These are phyloP conservation scores for Russula lepida DNA, from an alignment of 768 basidiomycete genomes.

Conservation along the genomic window DNA sequence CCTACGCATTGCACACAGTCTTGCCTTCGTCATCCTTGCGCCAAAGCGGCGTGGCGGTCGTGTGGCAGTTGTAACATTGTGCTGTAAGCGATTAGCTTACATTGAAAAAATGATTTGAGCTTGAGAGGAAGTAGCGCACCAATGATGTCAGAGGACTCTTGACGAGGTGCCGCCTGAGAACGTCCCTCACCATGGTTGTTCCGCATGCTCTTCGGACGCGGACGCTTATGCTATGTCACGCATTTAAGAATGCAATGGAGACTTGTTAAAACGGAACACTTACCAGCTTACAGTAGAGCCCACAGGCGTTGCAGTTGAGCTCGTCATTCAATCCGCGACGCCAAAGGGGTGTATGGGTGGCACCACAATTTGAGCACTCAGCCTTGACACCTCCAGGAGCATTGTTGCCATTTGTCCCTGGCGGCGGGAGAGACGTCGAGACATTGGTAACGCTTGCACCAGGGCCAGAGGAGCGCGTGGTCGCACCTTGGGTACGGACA, in stretches of 20 bases:
- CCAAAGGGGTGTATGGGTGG: slow-evolving; percentile 85
- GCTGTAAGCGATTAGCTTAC: slow-evolving; percentile 29
- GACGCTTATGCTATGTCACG: slow-evolving; percentile 63
- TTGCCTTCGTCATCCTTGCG: slow-evolving; percentile 87
- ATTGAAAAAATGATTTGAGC: not conserved
- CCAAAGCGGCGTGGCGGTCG: slow-evolving; percentile 84
- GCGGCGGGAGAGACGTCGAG: slow-evolving; percentile 20
- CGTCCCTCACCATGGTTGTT: slow-evolving; percentile 67
- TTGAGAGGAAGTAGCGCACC: slow-evolving; percentile 39
- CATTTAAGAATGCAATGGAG: not conserved
- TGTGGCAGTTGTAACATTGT: slow-evolving; percentile 87
- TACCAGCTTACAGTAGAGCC: slow-evolving; percentile 79
- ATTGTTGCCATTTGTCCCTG: slow-evolving; percentile 27
- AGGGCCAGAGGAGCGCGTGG: slow-evolving; percentile 50
- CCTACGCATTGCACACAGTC: slow-evolving; percentile 86
- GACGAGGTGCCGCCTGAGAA: slow-evolving; percentile 52
- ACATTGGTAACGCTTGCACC: slow-evolving; percentile 40
- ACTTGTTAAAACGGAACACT: slow-evolving; percentile 25
- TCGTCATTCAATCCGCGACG: slow-evolving; percentile 80
- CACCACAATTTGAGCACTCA: slow-evolving; percentile 83
- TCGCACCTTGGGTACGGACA: slow-evolving; percentile 15
- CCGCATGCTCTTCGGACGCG: slow-evolving; percentile 82
- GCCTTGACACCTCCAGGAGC: slow-evolving; percentile 60
- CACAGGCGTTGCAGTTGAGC: slow-evolving; percentile 84
- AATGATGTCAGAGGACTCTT: slow-evolving; percentile 66